Conservation (phyloP, 805 yeast species). For the Jamesozyma gamospora region DNA sequence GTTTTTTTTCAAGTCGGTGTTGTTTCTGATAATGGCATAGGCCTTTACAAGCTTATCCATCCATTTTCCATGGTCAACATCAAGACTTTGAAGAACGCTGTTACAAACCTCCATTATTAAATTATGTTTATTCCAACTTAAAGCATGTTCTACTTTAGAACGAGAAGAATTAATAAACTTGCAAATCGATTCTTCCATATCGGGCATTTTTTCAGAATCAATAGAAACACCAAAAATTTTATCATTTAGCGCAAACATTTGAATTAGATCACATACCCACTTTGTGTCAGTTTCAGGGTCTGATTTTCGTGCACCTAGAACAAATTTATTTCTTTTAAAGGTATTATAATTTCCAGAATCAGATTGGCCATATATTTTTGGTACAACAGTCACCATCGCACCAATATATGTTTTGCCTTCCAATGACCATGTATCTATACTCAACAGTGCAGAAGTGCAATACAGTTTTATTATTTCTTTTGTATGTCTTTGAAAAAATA, state of each 20-base stretch:
- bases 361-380: background rate
- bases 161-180: too few species aligned
- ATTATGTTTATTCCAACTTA: too few species aligned
- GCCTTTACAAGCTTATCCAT: background rate
- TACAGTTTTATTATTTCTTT: background rate
- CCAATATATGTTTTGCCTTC: background rate
- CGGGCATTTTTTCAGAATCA: background rate
- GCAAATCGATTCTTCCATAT: too few species aligned
- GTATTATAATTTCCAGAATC: background rate
- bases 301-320: background rate
- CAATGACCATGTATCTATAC: background rate
- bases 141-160: too few species aligned
- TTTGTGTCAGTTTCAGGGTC: background rate
- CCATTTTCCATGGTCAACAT: background rate
- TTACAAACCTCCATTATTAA: background rate
- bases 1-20: background rate
- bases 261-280: background rate
- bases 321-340: background rate
- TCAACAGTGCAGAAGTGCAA: background rate
- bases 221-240: background rate
- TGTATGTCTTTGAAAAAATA: background rate
- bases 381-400: background rate
- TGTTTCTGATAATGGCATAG: background rate
- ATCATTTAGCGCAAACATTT: background rate
- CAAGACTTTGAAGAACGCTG: background rate